These are phyloP conservation scores for Torrubiella hemipterigena DNA, from an alignment of 2,329 filamentous ascomycete genomes.

Conservation along the genomic window DNA sequence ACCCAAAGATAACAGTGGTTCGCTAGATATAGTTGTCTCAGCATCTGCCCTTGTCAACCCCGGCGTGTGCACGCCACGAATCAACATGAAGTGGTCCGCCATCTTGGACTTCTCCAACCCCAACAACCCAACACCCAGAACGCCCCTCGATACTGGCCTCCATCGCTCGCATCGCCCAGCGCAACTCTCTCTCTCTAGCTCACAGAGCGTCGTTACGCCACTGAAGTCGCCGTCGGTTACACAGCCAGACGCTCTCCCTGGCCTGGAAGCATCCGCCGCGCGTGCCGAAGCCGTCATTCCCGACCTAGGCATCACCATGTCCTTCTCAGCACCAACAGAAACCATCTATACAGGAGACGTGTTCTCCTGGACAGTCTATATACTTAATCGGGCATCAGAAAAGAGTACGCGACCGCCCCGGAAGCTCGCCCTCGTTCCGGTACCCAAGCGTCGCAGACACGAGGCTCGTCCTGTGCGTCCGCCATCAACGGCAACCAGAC, in stretches of 20 bases:
- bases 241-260: constrained; percentile 48
- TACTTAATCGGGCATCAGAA: constrained; percentile 56
- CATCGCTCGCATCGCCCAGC: constrained; percentile 50
- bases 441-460: constrained; percentile 51
- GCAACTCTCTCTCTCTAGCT: constrained; percentile 48
- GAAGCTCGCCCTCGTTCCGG: constrained; percentile 57
- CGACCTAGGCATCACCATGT: constrained; percentile 63
- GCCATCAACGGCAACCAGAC: constrained; percentile 33
- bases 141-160: constrained; percentile 40
- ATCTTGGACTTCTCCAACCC: constrained; percentile 56
- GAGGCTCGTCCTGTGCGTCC: constrained; percentile 41
- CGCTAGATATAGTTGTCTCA: constrained; percentile 47
- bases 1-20: constrained; percentile 34
- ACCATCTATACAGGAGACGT: constrained; percentile 50
- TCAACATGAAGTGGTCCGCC: constrained; percentile 58
- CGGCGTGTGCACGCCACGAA: constrained; percentile 43
- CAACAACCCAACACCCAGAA: constrained; percentile 50
- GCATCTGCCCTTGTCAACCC: constrained; percentile 46
- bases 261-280: constrained; percentile 40
- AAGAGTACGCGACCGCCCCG: constrained; percentile 33
- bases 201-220: constrained; percentile 38
- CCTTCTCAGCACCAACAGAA: constrained; percentile 49
- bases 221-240: constrained; percentile 43
- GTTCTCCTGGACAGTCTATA: constrained; percentile 63
- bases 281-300: constrained; percentile 35